Conservation (phyloP, 129 eudicot species). For the Centella asiatica region DNA sequence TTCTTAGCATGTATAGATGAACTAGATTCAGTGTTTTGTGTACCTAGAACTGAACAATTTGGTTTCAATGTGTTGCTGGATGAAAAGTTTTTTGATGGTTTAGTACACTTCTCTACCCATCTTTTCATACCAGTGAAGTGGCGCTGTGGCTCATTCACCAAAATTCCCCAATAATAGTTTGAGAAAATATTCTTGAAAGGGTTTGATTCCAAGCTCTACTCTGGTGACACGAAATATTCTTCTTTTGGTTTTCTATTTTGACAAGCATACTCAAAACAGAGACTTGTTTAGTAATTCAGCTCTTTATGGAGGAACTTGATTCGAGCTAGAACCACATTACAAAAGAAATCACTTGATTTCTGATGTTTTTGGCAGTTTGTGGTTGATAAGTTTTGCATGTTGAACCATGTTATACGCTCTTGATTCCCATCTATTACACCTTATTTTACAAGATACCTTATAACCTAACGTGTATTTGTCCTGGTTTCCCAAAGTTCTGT, state of each 20-base stretch:
- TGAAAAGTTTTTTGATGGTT: constrained; percentile 1
- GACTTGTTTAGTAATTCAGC: background rate
- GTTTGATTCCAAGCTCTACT: background rate
- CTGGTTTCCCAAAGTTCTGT: no score
- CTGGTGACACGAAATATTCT: background rate
- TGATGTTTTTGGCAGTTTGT: no score
- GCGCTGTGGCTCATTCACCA: background rate
- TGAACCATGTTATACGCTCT: background rate
- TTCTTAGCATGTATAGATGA: constrained; percentile 3
- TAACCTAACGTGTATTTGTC: no score
- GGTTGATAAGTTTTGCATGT: background rate
- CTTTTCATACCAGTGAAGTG: background rate
- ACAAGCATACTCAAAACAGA: background rate
- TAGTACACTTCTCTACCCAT: background rate
- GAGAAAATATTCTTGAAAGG: no score
- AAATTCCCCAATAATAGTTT: background rate
- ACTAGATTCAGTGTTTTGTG: background rate
- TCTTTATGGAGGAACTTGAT: background rate
- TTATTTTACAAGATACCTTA: background rate
- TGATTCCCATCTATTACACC: background rate
- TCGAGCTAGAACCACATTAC: background rate
- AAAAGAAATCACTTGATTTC: no score
- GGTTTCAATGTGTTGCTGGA: background rate
- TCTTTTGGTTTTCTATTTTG: background rate
- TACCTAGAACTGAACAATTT: background rate